Percentiles rank a stretch among this genome's conserved stretches.
These are phyloP conservation scores for Paspalum vaginatum DNA, from an alignment of 176 grass and related monocot genomes.

Conservation along the genomic window DNA sequence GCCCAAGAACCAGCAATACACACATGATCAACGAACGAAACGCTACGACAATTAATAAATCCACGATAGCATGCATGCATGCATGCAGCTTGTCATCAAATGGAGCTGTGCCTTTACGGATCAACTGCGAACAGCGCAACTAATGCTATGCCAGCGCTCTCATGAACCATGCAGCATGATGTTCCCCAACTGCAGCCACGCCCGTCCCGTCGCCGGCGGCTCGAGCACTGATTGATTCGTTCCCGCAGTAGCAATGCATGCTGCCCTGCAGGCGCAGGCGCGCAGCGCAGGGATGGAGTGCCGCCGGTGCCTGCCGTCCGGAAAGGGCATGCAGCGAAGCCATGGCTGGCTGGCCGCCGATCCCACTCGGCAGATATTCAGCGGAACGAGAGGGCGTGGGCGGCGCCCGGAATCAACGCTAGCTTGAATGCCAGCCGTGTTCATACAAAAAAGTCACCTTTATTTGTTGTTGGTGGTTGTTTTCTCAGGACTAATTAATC, in stretches of 20 bases:
- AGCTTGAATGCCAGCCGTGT: background rate
- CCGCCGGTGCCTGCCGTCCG: constrained; percentile 50
- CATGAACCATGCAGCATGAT: background rate
- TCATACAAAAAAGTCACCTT: background rate
- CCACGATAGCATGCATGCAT: no score
- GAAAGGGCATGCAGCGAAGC: constrained; percentile 19
- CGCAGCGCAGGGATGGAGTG: constrained; percentile 33
- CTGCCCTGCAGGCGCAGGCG: constrained; percentile 22
- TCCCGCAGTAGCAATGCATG: background rate
- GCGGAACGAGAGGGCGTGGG: constrained; percentile 29
- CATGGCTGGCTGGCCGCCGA: background rate
- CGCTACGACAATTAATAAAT: no score
- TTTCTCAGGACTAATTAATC: background rate
- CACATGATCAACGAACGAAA: no score
- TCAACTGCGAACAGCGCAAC: no score
- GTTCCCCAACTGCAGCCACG: background rate
- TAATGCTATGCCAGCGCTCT: no score
- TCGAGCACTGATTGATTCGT: background rate
- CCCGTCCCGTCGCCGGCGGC: background rate
- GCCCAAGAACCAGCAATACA: background rate
- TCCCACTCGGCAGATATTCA: constrained; percentile 8
- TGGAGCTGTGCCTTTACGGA: no score
- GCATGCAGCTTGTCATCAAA: no score
- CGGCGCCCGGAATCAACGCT: constrained; percentile 1
- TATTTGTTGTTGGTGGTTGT: background rate